Evolutionary conservation across 83 land plant genomes (phyloP).

Genomic region (Larix sibirica): DNA sequence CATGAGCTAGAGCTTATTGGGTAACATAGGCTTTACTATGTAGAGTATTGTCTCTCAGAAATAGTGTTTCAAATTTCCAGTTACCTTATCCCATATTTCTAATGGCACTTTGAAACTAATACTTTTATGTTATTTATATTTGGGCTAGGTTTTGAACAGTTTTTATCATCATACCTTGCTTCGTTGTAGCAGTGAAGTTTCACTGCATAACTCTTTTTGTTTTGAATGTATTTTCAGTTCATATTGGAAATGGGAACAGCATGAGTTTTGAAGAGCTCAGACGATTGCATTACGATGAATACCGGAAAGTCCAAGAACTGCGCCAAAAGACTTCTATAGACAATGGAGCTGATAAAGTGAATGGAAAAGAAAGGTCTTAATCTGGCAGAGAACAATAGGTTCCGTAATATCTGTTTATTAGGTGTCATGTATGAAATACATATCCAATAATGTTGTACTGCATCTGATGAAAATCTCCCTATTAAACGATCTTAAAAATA

Average conservation of each 20-base stretch:
- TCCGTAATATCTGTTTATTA: not conserved
- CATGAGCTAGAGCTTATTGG: not conserved
- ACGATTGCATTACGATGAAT: conserved; percentile 70
- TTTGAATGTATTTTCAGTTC: conserved; percentile 28
- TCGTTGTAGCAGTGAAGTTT: not conserved
- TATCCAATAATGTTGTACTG: not conserved
- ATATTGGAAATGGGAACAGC: conserved; percentile 17
- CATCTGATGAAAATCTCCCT: not conserved
- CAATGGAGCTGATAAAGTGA: conserved; percentile 40
- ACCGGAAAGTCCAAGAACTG: conserved; percentile 45
- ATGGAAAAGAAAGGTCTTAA: conserved; percentile 5
- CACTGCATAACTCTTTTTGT: not conserved
- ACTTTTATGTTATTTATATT: not conserved
- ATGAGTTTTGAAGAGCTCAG: conserved; percentile 64
- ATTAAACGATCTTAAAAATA: not conserved
- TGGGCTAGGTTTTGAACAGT: not conserved
- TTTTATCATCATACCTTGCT: not conserved
- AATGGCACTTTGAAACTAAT: not conserved
- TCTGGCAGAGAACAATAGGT: not conserved
- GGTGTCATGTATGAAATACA: not conserved
- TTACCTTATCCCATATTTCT: not conserved
- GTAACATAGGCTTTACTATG: not conserved
- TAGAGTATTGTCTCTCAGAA: not conserved
- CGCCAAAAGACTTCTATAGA: conserved; percentile 28
- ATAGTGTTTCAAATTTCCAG: not conserved